Evolutionary conservation across 129 eudicot species (phyloP), one percentile per base, ranked within the genome.

Genomic region (Lactuca sativa): DNA sequence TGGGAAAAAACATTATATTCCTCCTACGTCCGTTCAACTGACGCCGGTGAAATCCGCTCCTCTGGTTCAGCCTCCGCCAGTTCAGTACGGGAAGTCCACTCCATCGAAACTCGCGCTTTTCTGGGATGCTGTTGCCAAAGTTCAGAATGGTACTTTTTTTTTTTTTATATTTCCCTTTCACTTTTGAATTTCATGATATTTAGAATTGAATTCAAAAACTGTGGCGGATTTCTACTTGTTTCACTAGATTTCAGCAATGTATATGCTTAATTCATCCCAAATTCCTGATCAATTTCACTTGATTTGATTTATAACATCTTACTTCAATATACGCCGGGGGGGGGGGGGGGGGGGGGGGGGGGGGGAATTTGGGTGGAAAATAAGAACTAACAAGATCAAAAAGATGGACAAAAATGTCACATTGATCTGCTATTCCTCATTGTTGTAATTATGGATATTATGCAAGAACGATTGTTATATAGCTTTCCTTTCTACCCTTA

Each of bases 81-180:
- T 59, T 53, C 86, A 82, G 40, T 82, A 69, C 56, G 77, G 54
- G 16, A 73, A 71, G 8, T 40, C 80, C 34, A 55, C 69, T 60
- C 55, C 82, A 62, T 79, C 91, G 14, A 57, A 81, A 25, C 18
- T 81, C 14, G 87, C 71, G 4, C 83, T 90, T 71, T 81, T 90
- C 69, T 82, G 97, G 95, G 71, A 87, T 58, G 85, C 97, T 8
- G 87, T 86, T 7, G 78, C 91, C 21, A 90, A 81, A 82, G 79
- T 87, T 44, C 97, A 90, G 62, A 79, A 86, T 30, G 97, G 97
- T 90, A 82, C 12, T 13, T 11, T 56, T 25, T 25, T 33, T 13
- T 11, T 56, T 25, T 25, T 33, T 48, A 5, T 43, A 5, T 43
- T 48, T 15, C 33, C 38, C 12, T 15, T 58, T 21, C 18, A 17